Evolutionary conservation across 192 early-diverging fungal genomes (phyloP).

Genomic region (Mortierella hygrophila): DNA sequence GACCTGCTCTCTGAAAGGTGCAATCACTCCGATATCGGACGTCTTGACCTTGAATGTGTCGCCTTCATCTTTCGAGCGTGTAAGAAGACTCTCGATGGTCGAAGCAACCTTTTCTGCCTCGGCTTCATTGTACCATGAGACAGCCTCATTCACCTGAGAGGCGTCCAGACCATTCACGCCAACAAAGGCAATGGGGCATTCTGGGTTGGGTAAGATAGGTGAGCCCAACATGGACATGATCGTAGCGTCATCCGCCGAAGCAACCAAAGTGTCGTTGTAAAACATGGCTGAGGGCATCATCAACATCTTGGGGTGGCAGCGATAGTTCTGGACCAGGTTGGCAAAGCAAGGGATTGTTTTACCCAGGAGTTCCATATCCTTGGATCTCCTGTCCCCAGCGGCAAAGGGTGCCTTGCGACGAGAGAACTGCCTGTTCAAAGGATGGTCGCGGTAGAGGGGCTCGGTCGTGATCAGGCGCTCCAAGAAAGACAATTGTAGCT

Average conservation of each 20-base stretch:
- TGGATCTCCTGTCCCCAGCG: constrained; percentile 1
- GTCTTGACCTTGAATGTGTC: constrained; percentile 34
- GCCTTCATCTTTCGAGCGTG: background rate
- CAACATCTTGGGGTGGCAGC: constrained; percentile 64
- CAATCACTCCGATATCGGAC: constrained; percentile 68
- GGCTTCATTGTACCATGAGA: constrained; percentile 65
- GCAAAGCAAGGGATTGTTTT: constrained; percentile 58
- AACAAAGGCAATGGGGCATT: constrained; percentile 63
- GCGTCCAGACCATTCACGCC: constrained; percentile 63
- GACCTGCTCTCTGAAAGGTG: constrained; percentile 69
- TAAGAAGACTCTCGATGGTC: constrained; percentile 52
- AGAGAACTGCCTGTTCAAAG: constrained; percentile 42
- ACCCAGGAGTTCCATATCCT: constrained; percentile 28
- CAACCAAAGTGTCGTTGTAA: constrained; percentile 61
- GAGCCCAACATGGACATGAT: constrained; percentile 54
- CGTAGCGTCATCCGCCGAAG: constrained; percentile 39
- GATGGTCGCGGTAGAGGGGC: constrained; percentile 60
- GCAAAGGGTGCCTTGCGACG: constrained; percentile 16
- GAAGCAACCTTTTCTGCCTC: constrained; percentile 61
- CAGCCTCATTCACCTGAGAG: constrained; percentile 47
- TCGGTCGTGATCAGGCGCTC: constrained; percentile 61
- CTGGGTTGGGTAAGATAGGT: constrained; percentile 58
- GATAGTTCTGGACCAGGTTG: constrained; percentile 63
- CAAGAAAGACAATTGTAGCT: constrained; percentile 58
- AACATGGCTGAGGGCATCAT: constrained; percentile 64